Evolutionary conservation across 1,284 basidiomycete genomes (phyloP), one percentile per base, ranked within the genome.

Genomic region (Spongispora temasekensis): DNA sequence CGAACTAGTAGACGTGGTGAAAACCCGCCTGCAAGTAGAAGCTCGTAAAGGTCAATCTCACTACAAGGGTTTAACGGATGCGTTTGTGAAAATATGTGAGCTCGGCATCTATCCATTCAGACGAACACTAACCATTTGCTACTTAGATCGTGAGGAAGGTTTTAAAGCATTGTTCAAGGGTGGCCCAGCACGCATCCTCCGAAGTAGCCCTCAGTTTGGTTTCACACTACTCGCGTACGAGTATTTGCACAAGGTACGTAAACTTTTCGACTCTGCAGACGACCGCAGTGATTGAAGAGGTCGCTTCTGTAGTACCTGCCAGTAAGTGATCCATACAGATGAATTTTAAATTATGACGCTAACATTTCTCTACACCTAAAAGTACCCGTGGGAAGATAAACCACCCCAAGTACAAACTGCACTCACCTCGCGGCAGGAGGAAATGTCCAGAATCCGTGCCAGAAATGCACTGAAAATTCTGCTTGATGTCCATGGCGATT

Each of bases 11-110:
- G 97, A 99, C 76, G 97, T 99, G 61, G 94, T 98, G 76, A 99
- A 99, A 85, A 99, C 97, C n/a, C 89, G 97, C 59, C 80, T 99
- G 65, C 97, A 99, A 76, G 90, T 95, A n/a, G 97, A 99, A 76
- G 91, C 95, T 35, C 85, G 91, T 64, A 91, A 93, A 68, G 97
- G 97, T 19, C 89, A 99, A 76, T 93, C 94, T 5, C 82, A 90
- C 62, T 99, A 99, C 81, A 94, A 93, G 76, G 97, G 97, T 53
- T 79, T 98, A 53, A 75, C 81, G 17, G 95, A 99, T 77, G 96
- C 94, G 28, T 94, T 97, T 70, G 79, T 83, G 55, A 97, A 92
- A 76, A 98, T 99, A 65, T 89, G 91, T 89, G 73, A 73, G 83
- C 77, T 53, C 34, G 8, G 46, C 4, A 32, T 30, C 25, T 23